A percentile compares a stretch with the other conserved stretches of the same genome.
Conservation (phyloP, 345 rosid genomes). For the Eucalyptus viminalis region DNA sequence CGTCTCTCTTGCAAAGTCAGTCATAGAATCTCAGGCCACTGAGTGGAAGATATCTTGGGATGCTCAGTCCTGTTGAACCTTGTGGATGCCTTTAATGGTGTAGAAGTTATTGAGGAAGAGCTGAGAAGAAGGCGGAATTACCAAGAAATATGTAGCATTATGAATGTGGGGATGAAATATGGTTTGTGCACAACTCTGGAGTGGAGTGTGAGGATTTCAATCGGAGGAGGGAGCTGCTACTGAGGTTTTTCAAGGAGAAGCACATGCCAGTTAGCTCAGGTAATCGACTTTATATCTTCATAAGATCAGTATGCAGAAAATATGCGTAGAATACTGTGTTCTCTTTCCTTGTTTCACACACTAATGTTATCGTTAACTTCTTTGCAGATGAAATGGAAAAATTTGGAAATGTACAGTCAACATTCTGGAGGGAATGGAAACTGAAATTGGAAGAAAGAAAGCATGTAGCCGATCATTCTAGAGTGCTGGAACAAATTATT, state of each 20-base stretch:
- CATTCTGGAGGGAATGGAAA: slow-evolving; percentile 98
- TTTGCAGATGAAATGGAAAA: slow-evolving; percentile 63
- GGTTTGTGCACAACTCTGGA: slow-evolving; percentile 71
- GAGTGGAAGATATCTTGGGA: slow-evolving; percentile 84
- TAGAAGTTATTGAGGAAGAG: slow-evolving; percentile 88
- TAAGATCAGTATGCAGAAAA: not conserved
- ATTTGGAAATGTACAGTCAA: slow-evolving; percentile 72
- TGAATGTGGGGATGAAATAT: slow-evolving; percentile 86
- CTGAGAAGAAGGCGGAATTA: slow-evolving; percentile 61
- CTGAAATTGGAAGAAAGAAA: slow-evolving; percentile 81
- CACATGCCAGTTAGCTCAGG: slow-evolving; percentile 53
- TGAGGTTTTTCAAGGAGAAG: slow-evolving; percentile 55
- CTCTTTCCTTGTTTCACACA: not conserved
- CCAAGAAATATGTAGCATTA: slow-evolving; percentile 78
- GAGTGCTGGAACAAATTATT: slow-evolving; percentile 66
- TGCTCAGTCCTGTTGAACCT: slow-evolving; percentile 84
- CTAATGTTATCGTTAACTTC: not conserved
- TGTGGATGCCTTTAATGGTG: slow-evolving; percentile 79
- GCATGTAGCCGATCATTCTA: slow-evolving; percentile 63
- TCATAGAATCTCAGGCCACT: slow-evolving; percentile 74
- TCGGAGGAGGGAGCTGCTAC: slow-evolving; percentile 67
- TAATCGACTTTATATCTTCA: slow-evolving; percentile 8
- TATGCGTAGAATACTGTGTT: not conserved
- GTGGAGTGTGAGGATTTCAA: slow-evolving; percentile 67
- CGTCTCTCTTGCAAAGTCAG: slow-evolving; percentile 66